Percentiles rank a stretch among this genome's conserved stretches.
Conservation (phyloP, 2,329 filamentous ascomycete genomes). For the Bipolaris bicolor region DNA sequence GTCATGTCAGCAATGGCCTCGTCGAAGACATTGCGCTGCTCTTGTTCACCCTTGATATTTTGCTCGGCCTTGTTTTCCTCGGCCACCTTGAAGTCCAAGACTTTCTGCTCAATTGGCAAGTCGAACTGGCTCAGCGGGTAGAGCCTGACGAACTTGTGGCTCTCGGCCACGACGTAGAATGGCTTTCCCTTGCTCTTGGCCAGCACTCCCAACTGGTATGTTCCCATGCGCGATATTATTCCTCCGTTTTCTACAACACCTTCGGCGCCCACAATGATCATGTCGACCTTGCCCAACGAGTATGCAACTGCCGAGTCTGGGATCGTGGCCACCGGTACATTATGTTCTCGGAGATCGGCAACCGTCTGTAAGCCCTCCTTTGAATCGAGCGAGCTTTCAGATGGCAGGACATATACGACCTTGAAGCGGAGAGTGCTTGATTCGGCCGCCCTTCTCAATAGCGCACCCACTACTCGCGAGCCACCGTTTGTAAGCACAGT, state of each 20-base stretch:
- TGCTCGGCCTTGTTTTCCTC: conserved; percentile 39
- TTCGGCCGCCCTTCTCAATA: conserved; percentile 77
- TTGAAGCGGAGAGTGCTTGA: conserved; percentile 72
- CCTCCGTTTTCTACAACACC: conserved; percentile 94
- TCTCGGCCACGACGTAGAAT: conserved; percentile 92
- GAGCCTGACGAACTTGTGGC: conserved; percentile 92
- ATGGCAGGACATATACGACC: conserved; percentile 71
- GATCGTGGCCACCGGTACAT: conserved; percentile 84
- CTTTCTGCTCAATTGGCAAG: conserved; percentile 77
- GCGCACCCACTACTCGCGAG: conserved; percentile 78
- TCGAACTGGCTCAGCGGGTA: conserved; percentile 84
- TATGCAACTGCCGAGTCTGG: conserved; percentile 78
- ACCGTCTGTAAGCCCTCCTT: conserved; percentile 74
- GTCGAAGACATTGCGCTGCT: conserved; percentile 55
- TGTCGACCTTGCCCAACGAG: conserved; percentile 75
- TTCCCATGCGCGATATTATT: conserved; percentile 85
- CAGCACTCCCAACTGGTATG: conserved; percentile 83
- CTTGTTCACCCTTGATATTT: conserved; percentile 13
- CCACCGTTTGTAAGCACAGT: conserved; percentile 92
- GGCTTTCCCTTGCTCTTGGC: conserved; percentile 75
- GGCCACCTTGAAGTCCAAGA: conserved; percentile 73
- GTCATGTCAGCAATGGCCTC: conserved; percentile 42
- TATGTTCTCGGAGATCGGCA: conserved; percentile 70
- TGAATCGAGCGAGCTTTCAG: conserved; percentile 42
- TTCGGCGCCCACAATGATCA: conserved; percentile 72